Evolutionary conservation across 2,329 filamentous ascomycete species (phyloP).

Genomic region (Chrysosporium keratinophilum): DNA sequence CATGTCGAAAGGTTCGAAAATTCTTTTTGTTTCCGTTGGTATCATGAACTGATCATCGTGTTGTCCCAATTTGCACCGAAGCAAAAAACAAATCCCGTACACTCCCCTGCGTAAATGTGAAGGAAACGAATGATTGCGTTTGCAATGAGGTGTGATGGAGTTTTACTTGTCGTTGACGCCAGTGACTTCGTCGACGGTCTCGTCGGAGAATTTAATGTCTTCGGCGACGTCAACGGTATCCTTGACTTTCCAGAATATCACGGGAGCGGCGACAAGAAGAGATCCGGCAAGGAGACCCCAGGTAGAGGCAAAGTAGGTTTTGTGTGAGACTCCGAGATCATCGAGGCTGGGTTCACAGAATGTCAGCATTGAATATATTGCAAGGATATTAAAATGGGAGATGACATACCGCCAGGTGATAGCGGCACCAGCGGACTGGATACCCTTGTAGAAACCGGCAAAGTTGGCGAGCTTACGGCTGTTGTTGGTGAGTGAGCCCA

Average conservation of each 20-base stretch:
- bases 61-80: too few species aligned
- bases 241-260: constrained; percentile 68
- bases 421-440: constrained; percentile 77
- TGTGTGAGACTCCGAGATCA: constrained; percentile 50
- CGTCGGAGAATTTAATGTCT: constrained; percentile 75
- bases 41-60: too few species aligned
- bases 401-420: constrained; percentile 38
- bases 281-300: constrained; percentile 69
- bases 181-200: constrained; percentile 62
- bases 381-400: not conserved
- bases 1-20: too few species aligned
- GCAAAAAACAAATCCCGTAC: too few species aligned
- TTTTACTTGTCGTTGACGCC: not conserved
- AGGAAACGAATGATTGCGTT: too few species aligned
- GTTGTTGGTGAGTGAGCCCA: constrained; percentile 89
- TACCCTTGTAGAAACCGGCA: constrained; percentile 80
- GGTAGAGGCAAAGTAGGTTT: constrained; percentile 60
- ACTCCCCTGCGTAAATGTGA: too few species aligned
- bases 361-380: constrained; percentile 11
- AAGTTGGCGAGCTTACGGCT: constrained; percentile 85
- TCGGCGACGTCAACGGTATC: constrained; percentile 73
- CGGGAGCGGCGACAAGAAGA: constrained; percentile 64
- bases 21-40: too few species aligned
- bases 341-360: constrained; percentile 54
- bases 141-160: too few species aligned